Conservation (phyloP, 306 rosid genomes). For the Lathyrus aphaca region DNA sequence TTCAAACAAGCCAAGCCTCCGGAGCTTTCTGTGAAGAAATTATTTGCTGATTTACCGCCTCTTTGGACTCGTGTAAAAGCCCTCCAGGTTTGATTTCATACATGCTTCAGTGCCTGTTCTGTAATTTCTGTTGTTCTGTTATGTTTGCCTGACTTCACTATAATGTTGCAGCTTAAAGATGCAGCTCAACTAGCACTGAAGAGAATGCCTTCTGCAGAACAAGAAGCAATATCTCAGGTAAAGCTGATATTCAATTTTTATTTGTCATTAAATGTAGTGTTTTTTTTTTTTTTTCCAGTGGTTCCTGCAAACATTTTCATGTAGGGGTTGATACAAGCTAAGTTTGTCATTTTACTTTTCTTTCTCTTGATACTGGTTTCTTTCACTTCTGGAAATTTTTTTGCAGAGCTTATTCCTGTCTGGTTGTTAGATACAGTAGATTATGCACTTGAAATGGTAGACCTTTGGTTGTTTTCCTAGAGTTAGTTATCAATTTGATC, state of each 20-base stretch:
- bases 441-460: constrained; percentile 8
- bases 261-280: constrained; percentile 14
- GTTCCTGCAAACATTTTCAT: constrained; percentile 24
- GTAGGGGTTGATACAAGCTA: constrained; percentile 8
- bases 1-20: constrained; percentile 92
- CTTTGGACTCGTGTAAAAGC: constrained; percentile 95
- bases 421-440: constrained; percentile 24
- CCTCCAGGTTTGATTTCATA: constrained; percentile 71
- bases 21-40: constrained; percentile 85
- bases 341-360: neutral
- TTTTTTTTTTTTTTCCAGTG: neutral
- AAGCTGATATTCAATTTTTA: constrained; percentile 17
- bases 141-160: constrained; percentile 35
- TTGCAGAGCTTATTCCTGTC: constrained; percentile 13
- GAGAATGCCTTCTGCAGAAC: constrained; percentile 98
- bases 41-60: constrained; percentile 87
- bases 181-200: constrained; percentile 94
- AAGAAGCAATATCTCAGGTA: constrained; percentile 97
- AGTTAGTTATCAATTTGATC: constrained; percentile 15
- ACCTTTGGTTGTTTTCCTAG: constrained; percentile 9
- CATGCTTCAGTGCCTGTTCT: constrained; percentile 19
- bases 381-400: neutral
- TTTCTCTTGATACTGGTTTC: constrained; percentile 22
- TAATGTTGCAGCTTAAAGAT: constrained; percentile 76
- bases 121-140: constrained; percentile 36